These are phyloP conservation scores for Arachis hypogaea DNA, from an alignment of 306 rosid species.

Conservation along the genomic window DNA sequence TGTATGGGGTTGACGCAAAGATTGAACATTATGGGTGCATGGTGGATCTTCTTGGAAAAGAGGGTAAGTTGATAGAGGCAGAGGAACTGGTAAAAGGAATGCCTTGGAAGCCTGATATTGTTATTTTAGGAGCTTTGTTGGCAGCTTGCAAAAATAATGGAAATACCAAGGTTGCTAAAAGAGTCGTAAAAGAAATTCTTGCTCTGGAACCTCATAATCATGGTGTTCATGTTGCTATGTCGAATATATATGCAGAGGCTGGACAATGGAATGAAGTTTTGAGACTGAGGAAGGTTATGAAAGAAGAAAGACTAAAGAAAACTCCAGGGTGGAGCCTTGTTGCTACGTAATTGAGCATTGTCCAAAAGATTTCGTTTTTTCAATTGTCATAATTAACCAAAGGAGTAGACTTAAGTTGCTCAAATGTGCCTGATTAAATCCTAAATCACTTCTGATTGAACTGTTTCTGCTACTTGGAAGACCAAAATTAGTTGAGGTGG, in stretches of 20 bases:
- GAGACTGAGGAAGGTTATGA: slow-evolving; percentile 53
- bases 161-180: slow-evolving; percentile 52
- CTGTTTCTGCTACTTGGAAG: too few relatives aligned
- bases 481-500: too few relatives aligned
- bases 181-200: slow-evolving; percentile 47
- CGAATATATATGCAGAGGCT: slow-evolving; percentile 61
- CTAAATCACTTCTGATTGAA: too few relatives aligned
- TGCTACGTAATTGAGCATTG: too few relatives aligned
- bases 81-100: slow-evolving; percentile 46
- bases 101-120: slow-evolving; percentile 55
- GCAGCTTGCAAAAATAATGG: slow-evolving; percentile 52
- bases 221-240: slow-evolving; percentile 52
- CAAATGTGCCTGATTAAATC: too few relatives aligned
- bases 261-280: slow-evolving; percentile 56
- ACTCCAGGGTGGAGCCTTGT: background rate
- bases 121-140: slow-evolving; percentile 55
- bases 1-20: slow-evolving; percentile 51
- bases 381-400: too few relatives aligned
- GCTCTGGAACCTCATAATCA: slow-evolving; percentile 53
- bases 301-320: slow-evolving; percentile 52
- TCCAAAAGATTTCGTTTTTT: too few relatives aligned
- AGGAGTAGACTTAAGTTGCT: too few relatives aligned
- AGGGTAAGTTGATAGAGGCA: slow-evolving; percentile 50
- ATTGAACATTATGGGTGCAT: slow-evolving; percentile 61
- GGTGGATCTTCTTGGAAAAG: slow-evolving; percentile 57